A percentile compares a stretch with the other conserved stretches of the same genome.
Conservation (phyloP, 331 rosid species). For the Pyrus hybrid region DNA sequence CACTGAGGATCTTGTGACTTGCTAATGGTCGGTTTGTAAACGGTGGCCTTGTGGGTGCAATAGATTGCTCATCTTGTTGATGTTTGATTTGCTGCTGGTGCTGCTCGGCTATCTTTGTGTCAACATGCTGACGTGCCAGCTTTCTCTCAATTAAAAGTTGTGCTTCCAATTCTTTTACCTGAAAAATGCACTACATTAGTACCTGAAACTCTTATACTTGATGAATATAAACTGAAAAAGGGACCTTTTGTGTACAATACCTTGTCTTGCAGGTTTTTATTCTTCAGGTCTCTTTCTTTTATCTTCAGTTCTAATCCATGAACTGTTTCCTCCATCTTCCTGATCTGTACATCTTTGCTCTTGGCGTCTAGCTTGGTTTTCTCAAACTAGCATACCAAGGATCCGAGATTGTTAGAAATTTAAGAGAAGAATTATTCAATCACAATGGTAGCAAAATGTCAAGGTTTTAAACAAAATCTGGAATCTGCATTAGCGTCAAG, state of each 20-base stretch:
- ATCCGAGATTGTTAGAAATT: not conserved
- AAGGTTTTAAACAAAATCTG: not conserved
- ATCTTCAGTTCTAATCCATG: constrained; percentile 66
- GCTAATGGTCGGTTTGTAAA: constrained; percentile 39
- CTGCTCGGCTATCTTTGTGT: constrained; percentile 87
- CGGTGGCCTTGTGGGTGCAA: constrained; percentile 35
- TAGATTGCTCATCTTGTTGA: constrained; percentile 55
- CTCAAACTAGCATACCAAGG: constrained; percentile 44
- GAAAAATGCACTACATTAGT: constrained; percentile 12
- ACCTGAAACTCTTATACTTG: not conserved
- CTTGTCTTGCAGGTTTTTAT: constrained; percentile 34
- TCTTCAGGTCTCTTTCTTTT: constrained; percentile 68
- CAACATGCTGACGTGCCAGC: constrained; percentile 92
- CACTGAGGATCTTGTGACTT: constrained; percentile 48
- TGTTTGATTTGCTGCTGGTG: constrained; percentile 50
- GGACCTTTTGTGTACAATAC: constrained; percentile 21
- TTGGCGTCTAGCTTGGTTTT: constrained; percentile 67
- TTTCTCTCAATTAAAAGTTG: constrained; percentile 85
- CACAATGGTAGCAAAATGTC: not conserved
- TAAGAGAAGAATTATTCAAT: not conserved
- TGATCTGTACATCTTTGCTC: constrained; percentile 70
- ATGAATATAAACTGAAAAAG: not conserved
- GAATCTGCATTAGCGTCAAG: not conserved
- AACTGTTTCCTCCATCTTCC: constrained; percentile 89
- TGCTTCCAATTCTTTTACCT: constrained; percentile 89